Percentiles rank a stretch among this genome's conserved stretches.
Evolutionary conservation across 2,329 filamentous ascomycete genomes (phyloP).

Genomic region (Penicillium brasilianum): DNA sequence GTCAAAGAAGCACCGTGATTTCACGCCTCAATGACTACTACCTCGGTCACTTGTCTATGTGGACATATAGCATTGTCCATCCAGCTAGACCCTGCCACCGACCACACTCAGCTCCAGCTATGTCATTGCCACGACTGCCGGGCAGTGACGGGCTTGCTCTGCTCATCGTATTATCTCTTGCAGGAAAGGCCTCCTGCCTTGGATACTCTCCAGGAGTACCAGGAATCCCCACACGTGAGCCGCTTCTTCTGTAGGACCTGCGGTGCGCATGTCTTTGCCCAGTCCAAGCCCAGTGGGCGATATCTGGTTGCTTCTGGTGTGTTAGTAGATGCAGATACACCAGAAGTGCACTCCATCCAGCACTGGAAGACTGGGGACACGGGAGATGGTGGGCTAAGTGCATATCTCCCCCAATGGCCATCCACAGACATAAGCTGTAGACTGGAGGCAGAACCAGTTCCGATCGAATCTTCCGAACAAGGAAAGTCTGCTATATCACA

Average conservation of each 20-base stretch:
- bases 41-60: slow-evolving; percentile 39
- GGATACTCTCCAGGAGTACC: slow-evolving; percentile 49
- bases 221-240: slow-evolving; percentile 48
- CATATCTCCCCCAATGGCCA: slow-evolving; percentile 32
- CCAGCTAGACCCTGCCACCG: slow-evolving; percentile 27
- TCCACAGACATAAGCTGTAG: slow-evolving; percentile 27
- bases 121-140: slow-evolving; percentile 61
- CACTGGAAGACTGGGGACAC: slow-evolving; percentile 39
- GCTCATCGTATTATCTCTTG: slow-evolving; percentile 51
- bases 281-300: slow-evolving; percentile 30
- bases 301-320: slow-evolving; percentile 44
- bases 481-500: neutral
- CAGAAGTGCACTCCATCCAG: slow-evolving; percentile 27
- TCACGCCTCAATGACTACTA: slow-evolving; percentile 3
- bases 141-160: slow-evolving; percentile 54
- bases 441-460: slow-evolving; percentile 16
- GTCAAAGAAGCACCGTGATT: neutral
- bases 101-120: slow-evolving; percentile 40
- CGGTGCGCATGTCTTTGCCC: slow-evolving; percentile 51
- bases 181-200: slow-evolving; percentile 42
- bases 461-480: neutral
- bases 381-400: slow-evolving; percentile 37
- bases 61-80: slow-evolving; percentile 32
- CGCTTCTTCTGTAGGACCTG: slow-evolving; percentile 59
- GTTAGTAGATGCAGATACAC: slow-evolving; percentile 26